Conservation (phyloP, 2,329 filamentous ascomycete species). For the Botrytis galanthina region DNA sequence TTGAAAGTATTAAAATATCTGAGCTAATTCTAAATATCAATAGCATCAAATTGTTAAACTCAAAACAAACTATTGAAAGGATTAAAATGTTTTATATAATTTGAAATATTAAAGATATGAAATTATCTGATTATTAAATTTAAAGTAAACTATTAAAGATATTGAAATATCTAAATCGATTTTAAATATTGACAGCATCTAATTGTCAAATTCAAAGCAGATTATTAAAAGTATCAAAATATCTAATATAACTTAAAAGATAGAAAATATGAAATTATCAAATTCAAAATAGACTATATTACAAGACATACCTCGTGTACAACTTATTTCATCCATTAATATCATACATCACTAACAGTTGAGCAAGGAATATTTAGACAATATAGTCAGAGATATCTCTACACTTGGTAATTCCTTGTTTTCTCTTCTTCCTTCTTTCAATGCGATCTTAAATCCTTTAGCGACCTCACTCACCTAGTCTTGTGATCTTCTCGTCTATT, state of each 20-base stretch:
- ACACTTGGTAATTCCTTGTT: neutral
- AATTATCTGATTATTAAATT: neutral
- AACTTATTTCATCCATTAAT: too few species aligned
- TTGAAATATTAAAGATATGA: neutral
- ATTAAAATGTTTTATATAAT: too few species aligned
- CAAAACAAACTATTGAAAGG: too few species aligned
- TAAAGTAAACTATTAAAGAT: neutral
- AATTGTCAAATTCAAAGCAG: too few species aligned
- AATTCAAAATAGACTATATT: neutral
- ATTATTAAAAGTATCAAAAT: too few species aligned
- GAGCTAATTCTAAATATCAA: too few species aligned
- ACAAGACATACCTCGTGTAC: fast-evolving
- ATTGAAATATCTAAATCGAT: too few species aligned
- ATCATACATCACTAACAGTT: neutral
- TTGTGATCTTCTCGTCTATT: neutral
- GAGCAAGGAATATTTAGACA: neutral
- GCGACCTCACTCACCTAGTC: neutral
- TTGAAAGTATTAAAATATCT: too few species aligned
- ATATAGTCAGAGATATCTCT: neutral
- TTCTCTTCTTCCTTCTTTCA: neutral
- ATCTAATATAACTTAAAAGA: neutral
- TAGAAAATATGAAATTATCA: neutral
- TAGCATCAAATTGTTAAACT: too few species aligned
- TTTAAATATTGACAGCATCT: too few species aligned
- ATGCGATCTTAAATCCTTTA: neutral